Base-by-base conservation (phyloP, 2,329 filamentous ascomycete genomes). In the Hymenoscyphus scutula region DNA sequence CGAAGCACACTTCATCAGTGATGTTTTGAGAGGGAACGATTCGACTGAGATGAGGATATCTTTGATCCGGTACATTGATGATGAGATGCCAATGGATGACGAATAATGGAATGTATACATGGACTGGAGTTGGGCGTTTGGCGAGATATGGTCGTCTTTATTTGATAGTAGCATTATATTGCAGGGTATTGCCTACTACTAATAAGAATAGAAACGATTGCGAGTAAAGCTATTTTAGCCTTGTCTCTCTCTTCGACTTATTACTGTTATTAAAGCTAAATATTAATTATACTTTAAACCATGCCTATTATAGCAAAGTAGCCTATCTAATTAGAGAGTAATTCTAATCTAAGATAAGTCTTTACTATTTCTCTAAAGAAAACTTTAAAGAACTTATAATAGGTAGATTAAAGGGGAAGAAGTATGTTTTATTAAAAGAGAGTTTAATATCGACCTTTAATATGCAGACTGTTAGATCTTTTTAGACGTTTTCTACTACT, bases 11-110 rank as follows among this genome's bases (percentile, higher is more conserved):
- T 99, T 98, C 75, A 90, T 96, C 72, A 97, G 91, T 75, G 95
- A 99, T 76, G 84, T 97, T 34, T 81, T 99, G 64, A 87, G 92
- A 62, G 95, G 95, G 2, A 94, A 97, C 73, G 95, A 99, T 75
- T 94, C 91, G 19, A 99, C 95, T 0, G 95, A 99, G 81, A 97
- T 99, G 91, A 85, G 94, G 72, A 89, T 99, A 73, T 91, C 91
- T 30, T 79, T 99, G 71, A 85, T 98, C 71, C 85, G 94, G 71
- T 97, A 96, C 75, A 96, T 99, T 70, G 95, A 99, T 74, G 95
- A 99, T 74, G 95, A 99, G 78, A 86, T 99, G 80, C 95, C 95
- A 25, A 92, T 91, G 8, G 95, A 98, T 75, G 95, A 99, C 74
- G 95, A 99, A 74, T 97, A 81, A 38, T 23, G 55, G 62, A 25